Percentiles rank a stretch among this genome's conserved stretches.
Evolutionary conservation across 352 stramenopile species (phyloP).

Genomic region (Phytophthora multivora): DNA sequence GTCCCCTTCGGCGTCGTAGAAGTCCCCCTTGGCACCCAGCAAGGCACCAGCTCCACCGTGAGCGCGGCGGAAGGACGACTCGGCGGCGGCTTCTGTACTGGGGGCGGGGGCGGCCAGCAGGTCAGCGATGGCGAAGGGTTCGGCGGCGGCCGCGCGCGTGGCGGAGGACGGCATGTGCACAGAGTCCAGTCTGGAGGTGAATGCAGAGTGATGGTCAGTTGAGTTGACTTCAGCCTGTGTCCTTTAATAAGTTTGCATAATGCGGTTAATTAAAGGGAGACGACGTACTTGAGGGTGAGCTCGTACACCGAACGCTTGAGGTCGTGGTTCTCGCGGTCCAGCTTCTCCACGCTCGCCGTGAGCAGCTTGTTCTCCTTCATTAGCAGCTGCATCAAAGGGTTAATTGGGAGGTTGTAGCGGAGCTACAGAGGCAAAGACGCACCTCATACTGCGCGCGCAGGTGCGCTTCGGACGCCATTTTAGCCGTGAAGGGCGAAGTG

Average conservation of each 20-base stretch:
- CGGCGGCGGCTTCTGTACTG: constrained; percentile 37
- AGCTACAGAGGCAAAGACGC: neutral
- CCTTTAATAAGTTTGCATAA: constrained; percentile 12
- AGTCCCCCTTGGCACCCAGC: constrained; percentile 56
- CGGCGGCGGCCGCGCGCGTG: constrained; percentile 32
- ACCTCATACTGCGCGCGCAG: constrained; percentile 87
- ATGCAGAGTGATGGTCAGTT: constrained; percentile 29
- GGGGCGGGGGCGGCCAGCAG: constrained; percentile 53
- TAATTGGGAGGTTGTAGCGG: neutral
- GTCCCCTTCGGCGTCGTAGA: constrained; percentile 54
- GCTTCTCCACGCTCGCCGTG: constrained; percentile 79
- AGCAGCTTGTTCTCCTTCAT: constrained; percentile 89
- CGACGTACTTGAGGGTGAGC: constrained; percentile 80
- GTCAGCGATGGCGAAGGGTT: constrained; percentile 76
- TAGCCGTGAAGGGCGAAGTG: neutral
- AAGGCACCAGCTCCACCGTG: constrained; percentile 38
- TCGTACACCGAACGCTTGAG: constrained; percentile 92
- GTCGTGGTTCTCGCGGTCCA: constrained; percentile 89
- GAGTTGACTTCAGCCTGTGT: constrained; percentile 17
- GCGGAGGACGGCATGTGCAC: constrained; percentile 40
- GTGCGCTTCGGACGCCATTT: constrained; percentile 79
- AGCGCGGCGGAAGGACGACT: constrained; percentile 44
- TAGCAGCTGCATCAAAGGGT: constrained; percentile 42
- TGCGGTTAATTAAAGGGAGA: constrained; percentile 11
- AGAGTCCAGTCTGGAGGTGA: constrained; percentile 63